A percentile compares a stretch with the other conserved stretches of the same genome.
These are phyloP conservation scores for Kwoniella heveanensis DNA, from an alignment of 768 basidiomycete species.

Conservation along the genomic window DNA sequence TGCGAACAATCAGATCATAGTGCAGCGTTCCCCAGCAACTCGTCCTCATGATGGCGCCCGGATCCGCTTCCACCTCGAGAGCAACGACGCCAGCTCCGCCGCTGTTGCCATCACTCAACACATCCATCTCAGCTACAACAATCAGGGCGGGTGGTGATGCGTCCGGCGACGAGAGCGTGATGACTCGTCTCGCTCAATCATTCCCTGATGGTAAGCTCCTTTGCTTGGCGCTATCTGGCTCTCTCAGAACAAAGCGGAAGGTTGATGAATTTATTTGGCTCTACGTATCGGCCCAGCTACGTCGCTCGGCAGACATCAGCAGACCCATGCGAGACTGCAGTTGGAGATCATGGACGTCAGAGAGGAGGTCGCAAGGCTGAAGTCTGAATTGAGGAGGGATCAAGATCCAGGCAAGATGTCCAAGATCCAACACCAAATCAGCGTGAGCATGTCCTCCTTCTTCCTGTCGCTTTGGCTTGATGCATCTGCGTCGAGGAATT, in stretches of 20 bases:
- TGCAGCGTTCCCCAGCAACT: too few species aligned
- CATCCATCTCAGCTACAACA: background rate
- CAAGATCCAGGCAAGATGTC: conserved; percentile 90
- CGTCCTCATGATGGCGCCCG: conserved; percentile 16
- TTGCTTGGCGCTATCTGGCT: background rate
- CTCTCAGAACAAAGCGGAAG: too few species aligned
- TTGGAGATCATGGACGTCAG: conserved; percentile 72
- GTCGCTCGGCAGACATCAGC: conserved; percentile 71
- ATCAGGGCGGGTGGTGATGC: background rate
- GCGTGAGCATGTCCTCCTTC: conserved; percentile 61
- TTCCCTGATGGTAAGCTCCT: conserved; percentile 40
- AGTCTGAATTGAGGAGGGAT: conserved; percentile 68
- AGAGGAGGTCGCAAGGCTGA: conserved; percentile 70
- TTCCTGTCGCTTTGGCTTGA: background rate
- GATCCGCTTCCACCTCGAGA: conserved; percentile 12
- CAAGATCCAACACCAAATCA: conserved; percentile 92
- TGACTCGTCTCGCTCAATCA: conserved; percentile 33
- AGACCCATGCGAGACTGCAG: conserved; percentile 68
- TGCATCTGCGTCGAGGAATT: background rate
- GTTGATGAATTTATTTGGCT: too few species aligned
- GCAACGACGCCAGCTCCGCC: conserved; percentile 4
- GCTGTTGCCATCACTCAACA: background rate
- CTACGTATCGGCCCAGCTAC: too few species aligned
- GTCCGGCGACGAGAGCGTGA: conserved; percentile 22
- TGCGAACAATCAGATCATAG: too few species aligned